Evolutionary conservation across 1,139 yeast species (phyloP), one percentile per base, ranked within the genome.

Genomic region (Groenewaldozyma auringiensis): DNA sequence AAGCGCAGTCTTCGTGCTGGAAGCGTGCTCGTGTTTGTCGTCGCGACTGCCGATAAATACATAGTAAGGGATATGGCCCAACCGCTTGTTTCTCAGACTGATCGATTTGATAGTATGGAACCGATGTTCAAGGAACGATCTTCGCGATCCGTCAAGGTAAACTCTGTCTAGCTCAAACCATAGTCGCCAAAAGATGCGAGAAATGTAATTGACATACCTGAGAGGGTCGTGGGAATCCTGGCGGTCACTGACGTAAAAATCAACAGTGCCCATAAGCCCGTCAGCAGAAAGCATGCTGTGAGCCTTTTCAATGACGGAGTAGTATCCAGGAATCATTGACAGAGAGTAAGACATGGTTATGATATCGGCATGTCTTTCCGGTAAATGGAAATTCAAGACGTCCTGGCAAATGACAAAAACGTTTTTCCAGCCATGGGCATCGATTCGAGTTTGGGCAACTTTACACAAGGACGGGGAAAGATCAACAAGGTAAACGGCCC

Each of bases 141-240:
- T 77, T 66, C 94, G 78, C 4, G 88, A 74, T 35, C 88, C 80
- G 60, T 84, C 94, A 55, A 84, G 72, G 57, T 78, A 82, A 2
- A 84, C 94, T 53, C 81, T 76, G 63, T 84, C 95, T 47, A 83
- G 82, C 64, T 84, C 95, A 64, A 84, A 84, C 95, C 95, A 84
- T 46, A 81, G 70, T 60, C 88, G 74, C 95, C 95, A 84, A 61
- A 84, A 84, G 39, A 85, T 82, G 61, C 94, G 71, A 46, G 78
- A 72, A 46, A 81, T 53, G 94, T 94, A 84, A 35, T 87, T 81
- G 51, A 78, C 81, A 60, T 83, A 83, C 60, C 94, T 72, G 56
- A 78, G 75, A 29, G 74, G 73, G 53, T 79, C 68, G 6, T 94
- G 94, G 44, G 94, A 94, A 35, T 83, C 67, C 4, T 89, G 81